Percentiles rank a stretch among this genome's conserved stretches.
These are phyloP conservation scores for Entelexis paramagnoliae DNA, from an alignment of 1,139 yeast species.

Conservation along the genomic window DNA sequence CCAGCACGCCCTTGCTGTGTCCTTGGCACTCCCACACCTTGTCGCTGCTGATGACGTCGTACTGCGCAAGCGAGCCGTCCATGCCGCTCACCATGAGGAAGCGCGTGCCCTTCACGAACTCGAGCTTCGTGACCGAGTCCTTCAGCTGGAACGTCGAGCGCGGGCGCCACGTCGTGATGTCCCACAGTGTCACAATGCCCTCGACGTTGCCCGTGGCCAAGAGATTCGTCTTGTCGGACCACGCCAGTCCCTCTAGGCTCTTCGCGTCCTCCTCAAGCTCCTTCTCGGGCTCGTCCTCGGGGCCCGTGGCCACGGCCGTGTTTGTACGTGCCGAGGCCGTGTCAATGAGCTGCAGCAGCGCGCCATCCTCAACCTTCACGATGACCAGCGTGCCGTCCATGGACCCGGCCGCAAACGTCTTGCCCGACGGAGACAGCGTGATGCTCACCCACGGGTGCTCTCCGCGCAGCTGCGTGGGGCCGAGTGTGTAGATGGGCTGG, in stretches of 20 bases:
- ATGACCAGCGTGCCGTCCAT: constrained; percentile 77
- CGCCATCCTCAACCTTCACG: constrained; percentile 63
- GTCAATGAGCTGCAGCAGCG: constrained; percentile 47
- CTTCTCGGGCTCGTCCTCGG: constrained; percentile 6
- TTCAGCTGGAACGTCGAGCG: constrained; percentile 59
- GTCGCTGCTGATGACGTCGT: constrained; percentile 81
- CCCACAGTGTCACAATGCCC: constrained; percentile 74
- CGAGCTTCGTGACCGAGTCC: constrained; percentile 75
- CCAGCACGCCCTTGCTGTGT: constrained; percentile 88
- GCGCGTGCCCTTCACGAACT: constrained; percentile 51
- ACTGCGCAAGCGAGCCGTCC: constrained; percentile 76
- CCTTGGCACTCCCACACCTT: constrained; percentile 73
- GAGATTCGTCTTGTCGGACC: constrained; percentile 56
- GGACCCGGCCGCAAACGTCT: constrained; percentile 57
- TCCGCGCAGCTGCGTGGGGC: constrained; percentile 48
- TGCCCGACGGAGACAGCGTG: constrained; percentile 41
- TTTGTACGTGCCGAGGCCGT: constrained; percentile 29
- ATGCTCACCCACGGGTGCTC: constrained; percentile 84
- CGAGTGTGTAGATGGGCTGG: constrained; percentile 47
- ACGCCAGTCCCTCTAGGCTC: constrained; percentile 74
- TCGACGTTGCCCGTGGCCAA: constrained; percentile 84
- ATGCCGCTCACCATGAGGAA: constrained; percentile 61
- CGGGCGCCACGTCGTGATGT: constrained; percentile 75
- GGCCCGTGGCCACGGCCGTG: neutral
- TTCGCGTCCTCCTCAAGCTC: constrained; percentile 51